Evolutionary conservation across 2,329 filamentous ascomycete genomes (phyloP), one percentile per base, ranked within the genome.

Genomic region (Ophiocordyceps australis): DNA sequence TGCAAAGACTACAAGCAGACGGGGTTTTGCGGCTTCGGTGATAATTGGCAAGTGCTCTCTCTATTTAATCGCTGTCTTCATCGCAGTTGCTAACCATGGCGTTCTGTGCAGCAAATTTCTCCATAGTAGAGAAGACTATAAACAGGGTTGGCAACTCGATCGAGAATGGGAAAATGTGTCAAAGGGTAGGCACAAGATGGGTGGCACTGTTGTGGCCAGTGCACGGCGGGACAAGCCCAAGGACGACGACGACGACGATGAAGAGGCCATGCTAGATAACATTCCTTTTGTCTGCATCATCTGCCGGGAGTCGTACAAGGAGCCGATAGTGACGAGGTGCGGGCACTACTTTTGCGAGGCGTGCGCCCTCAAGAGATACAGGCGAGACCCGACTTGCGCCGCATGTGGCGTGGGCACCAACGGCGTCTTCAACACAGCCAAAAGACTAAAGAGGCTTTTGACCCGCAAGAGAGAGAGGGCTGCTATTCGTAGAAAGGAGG

Each of bases 331-430:
- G 14, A 95, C 89, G 9, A 77, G 82, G 36, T 98, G 89, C 38
- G 79, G 82, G 1, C 89, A 98, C 48, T 95, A 95, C 49, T 95
- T 95, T 44, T 98, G 89, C 46, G 79, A 94, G 48, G 61, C 65
- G 2, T 98, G 89, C 49, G 89, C 89, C 15, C 56, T 95, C 38
- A 72, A 79, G 45, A 57, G 85, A 35, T 95, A 94, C 46, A 65
- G 78, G 34, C 89, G 81, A 44, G 81, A 85, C 39, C 85, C 85
- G 4, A 71, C 69, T 3, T 95, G 89, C 48, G 81, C 80, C 3
- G 78, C 77, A 4, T 95, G 89, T 46, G 79, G 81, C 1, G 62
- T 74, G 1, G 79, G 82, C 5, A 95, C 85, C 0, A 74, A 76
- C 17, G 89, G 89, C 1, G 80, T 91, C 0, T 95, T 95, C 42